phyloP scores from a whole-genome alignment of 352 stramenopile species.

The Globisporangium iwayamae region DNA sequence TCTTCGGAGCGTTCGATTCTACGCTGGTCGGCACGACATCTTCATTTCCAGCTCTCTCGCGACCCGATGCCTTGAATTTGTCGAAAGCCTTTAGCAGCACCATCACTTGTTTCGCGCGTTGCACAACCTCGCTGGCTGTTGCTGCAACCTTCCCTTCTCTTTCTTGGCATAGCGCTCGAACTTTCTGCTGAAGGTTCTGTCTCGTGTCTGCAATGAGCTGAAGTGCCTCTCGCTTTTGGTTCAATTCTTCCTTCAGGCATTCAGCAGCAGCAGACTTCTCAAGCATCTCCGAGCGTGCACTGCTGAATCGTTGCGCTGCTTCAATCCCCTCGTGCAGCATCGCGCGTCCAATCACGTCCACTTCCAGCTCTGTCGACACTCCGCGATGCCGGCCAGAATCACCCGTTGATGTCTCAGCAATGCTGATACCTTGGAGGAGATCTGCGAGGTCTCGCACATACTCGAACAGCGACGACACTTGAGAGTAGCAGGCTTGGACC shows the following conservation, averaged over 20 bases:
- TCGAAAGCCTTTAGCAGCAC: slow-evolving; percentile 38
- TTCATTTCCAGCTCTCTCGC: background rate
- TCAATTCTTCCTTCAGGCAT: slow-evolving; percentile 16
- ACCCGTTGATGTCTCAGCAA: slow-evolving; percentile 41
- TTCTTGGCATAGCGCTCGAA: slow-evolving; percentile 23
- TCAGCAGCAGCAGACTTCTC: slow-evolving; percentile 3
- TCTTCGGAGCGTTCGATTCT: slow-evolving; percentile 1
- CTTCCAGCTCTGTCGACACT: slow-evolving; percentile 31
- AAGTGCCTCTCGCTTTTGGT: slow-evolving; percentile 9
- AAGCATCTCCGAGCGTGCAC: slow-evolving; percentile 1
- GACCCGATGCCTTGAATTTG: slow-evolving; percentile 29
- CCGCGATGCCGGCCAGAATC: slow-evolving; percentile 14
- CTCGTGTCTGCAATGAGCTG: slow-evolving; percentile 17
- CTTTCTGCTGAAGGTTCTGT: slow-evolving; percentile 5
- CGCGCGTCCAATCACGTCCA: slow-evolving; percentile 34
- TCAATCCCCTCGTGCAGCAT: slow-evolving; percentile 26
- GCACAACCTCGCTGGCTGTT: slow-evolving; percentile 7
- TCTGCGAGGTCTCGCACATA: slow-evolving; percentile 36
- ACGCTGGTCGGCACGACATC: background rate
- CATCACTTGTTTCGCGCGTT: slow-evolving; percentile 24
- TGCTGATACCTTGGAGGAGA: slow-evolving; percentile 47
- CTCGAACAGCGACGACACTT: slow-evolving; percentile 32
- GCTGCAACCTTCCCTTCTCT: slow-evolving; percentile 8
- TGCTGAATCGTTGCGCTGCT: slow-evolving; percentile 13
- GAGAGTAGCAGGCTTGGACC: slow-evolving; percentile 36